Conservation (phyloP, 331 rosid species). For the Pyracantha coccinea region DNA sequence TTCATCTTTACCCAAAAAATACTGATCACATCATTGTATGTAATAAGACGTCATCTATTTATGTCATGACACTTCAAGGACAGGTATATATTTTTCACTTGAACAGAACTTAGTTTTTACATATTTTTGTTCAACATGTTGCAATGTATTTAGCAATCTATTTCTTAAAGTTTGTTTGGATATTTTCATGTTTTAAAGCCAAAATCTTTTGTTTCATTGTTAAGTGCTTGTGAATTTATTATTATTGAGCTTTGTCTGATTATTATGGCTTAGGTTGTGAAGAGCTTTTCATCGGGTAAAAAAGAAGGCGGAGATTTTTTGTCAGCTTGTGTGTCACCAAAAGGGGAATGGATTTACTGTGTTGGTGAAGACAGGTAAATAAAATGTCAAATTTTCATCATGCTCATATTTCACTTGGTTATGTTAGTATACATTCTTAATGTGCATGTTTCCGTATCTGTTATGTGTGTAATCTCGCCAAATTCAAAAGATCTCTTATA, state of each 20-base stretch:
- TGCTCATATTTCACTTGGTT: background rate
- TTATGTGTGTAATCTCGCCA: background rate
- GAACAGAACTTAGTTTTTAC: background rate
- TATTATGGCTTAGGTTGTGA: constrained; percentile 60
- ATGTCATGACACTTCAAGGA: constrained; percentile 94
- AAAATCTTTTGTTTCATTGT: background rate
- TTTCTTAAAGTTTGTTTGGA: background rate
- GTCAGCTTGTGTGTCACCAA: constrained; percentile 90
- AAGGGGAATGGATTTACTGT: constrained; percentile 99
- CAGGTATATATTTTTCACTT: constrained; percentile 46
- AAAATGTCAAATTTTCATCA: background rate
- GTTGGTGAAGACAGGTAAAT: constrained; percentile 94
- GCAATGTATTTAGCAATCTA: background rate
- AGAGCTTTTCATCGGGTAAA: constrained; percentile 98
- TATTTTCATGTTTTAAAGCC: background rate
- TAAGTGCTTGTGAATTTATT: background rate
- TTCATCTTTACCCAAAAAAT: constrained; percentile 75
- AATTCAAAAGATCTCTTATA: background rate
- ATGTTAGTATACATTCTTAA: background rate
- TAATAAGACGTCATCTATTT: constrained; percentile 84
- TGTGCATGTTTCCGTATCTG: no score
- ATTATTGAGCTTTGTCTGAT: background rate
- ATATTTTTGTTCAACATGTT: background rate
- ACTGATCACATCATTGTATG: constrained; percentile 75
- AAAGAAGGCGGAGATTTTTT: constrained; percentile 98